These are phyloP conservation scores for Lentithecium fluviatile DNA, from an alignment of 495 filamentous ascomycete species.

Conservation along the genomic window DNA sequence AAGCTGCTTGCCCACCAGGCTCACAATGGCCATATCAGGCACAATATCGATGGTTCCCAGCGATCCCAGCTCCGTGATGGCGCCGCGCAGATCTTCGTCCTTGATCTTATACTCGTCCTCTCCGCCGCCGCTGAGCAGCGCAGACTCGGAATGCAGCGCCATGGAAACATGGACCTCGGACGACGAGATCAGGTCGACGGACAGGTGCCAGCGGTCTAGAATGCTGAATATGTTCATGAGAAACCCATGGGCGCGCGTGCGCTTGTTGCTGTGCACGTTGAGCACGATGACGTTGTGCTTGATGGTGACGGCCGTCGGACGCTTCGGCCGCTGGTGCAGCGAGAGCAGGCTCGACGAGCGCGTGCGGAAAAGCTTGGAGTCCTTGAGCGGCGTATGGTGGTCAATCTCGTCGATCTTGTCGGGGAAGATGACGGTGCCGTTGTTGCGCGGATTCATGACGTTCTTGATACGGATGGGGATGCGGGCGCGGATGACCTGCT, in stretches of 20 bases:
- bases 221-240: slow-evolving; percentile 86
- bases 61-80: slow-evolving; percentile 61
- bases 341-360: slow-evolving; percentile 36
- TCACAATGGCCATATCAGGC: slow-evolving; percentile 85
- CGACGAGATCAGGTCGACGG: slow-evolving; percentile 90
- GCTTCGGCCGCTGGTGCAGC: slow-evolving; percentile 33
- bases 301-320: slow-evolving; percentile 90
- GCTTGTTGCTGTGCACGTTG: slow-evolving; percentile 92
- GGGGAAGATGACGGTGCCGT: slow-evolving; percentile 79
- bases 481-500: slow-evolving; percentile 88
- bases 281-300: slow-evolving; percentile 90
- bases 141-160: slow-evolving; percentile 70
- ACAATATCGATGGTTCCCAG: slow-evolving; percentile 85
- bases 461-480: slow-evolving; percentile 98
- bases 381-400: slow-evolving; percentile 49
- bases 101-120: slow-evolving; percentile 58
- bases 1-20: slow-evolving; percentile 88
- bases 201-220: slow-evolving; percentile 73
- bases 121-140: slow-evolving; percentile 52
- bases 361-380: slow-evolving; percentile 41
- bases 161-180: slow-evolving; percentile 94
- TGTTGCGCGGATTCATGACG: slow-evolving; percentile 86
- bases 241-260: slow-evolving; percentile 84
- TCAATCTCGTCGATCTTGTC: slow-evolving; percentile 49
- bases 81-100: slow-evolving; percentile 40